phyloP scores from a whole-genome alignment of 148 eudicot genomes.

The Vaccinium vitisidaea region DNA sequence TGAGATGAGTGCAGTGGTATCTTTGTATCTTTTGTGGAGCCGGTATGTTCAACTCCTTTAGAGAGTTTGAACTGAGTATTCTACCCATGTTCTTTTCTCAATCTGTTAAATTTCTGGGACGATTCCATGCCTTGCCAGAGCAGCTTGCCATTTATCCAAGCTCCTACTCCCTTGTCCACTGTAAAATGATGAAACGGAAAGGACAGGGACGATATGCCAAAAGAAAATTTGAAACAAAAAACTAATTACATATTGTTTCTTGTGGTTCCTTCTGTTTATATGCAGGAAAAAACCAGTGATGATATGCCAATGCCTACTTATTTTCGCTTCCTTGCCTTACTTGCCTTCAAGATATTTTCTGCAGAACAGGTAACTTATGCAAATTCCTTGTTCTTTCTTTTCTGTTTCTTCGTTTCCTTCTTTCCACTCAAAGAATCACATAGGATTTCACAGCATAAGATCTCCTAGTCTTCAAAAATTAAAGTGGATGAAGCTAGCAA shows the following conservation, averaged over 20 bases:
- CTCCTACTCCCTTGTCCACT: background rate
- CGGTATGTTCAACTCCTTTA: background rate
- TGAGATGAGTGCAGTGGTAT: background rate
- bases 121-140: background rate
- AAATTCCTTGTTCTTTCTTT: conserved; percentile 4
- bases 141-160: background rate
- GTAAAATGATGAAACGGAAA: background rate
- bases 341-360: conserved; percentile 95
- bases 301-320: conserved; percentile 92
- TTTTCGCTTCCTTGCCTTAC: conserved; percentile 93
- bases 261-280: conserved; percentile 17
- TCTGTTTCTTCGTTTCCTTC: background rate
- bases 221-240: too few species aligned
- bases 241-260: background rate
- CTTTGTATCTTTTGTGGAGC: background rate
- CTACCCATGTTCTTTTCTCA: background rate
- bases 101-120: background rate
- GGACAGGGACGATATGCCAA: background rate
- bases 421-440: background rate
- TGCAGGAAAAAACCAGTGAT: conserved; percentile 68
- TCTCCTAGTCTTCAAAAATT: background rate
- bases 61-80: background rate
- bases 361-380: conserved; percentile 63
- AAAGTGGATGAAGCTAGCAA: background rate
- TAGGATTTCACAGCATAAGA: background rate